Base-by-base conservation (phyloP, 768 basidiomycete genomes). In the Paxillus ammoniavirescens region DNA sequence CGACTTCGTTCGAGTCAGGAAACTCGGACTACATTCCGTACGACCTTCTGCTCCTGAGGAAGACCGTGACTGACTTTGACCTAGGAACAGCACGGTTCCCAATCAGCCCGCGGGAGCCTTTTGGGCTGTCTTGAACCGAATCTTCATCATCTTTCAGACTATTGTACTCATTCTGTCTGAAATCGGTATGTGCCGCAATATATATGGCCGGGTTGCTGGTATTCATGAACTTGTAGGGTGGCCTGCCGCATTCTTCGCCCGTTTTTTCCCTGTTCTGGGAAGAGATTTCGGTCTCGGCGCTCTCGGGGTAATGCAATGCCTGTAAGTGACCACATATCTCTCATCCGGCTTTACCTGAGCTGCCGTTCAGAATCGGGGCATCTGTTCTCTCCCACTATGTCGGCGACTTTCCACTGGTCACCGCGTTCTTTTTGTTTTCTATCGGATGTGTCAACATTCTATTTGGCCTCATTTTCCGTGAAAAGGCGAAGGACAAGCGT, bases 221-320 rank as follows among this genome's bases (percentile, higher is more conserved):
- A 1, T 14, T 42, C 52, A 33, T 21, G 8, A 0, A 18, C 31
- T 12, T 30, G 5, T 14, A 63, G 82, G 86, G 61, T 89, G 91
- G 85, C 92, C 92, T 9, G 72, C 77, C 43, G 63, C 72, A 12
- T 88, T 93, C 77, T 95, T 96, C 71, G 83, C 88, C 60, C 82
- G 82, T n/a, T 94, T 82, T 75, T 88, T 96, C 74, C 94, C 94
- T 30, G 87, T 96, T 42, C 82, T 97, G n/a, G 93, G 94, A 15
- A 77, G 77, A 8, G 76, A 82, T 49, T 95, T 95, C 66, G 93
- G 94, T 42, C 77, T 95, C 14, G 94, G 93, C 37, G 82, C 91
- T 17, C 79, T 96, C 15, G 94, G 94, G 15, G 82, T 92, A 53
- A 89, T 95, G 73, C 88, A 96, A 72, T 82, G 83, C 73, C 76